Evolutionary conservation across 179 eudicot species (phyloP), one percentile per base, ranked within the genome.

Genomic region (Patellifolia procumbens): DNA sequence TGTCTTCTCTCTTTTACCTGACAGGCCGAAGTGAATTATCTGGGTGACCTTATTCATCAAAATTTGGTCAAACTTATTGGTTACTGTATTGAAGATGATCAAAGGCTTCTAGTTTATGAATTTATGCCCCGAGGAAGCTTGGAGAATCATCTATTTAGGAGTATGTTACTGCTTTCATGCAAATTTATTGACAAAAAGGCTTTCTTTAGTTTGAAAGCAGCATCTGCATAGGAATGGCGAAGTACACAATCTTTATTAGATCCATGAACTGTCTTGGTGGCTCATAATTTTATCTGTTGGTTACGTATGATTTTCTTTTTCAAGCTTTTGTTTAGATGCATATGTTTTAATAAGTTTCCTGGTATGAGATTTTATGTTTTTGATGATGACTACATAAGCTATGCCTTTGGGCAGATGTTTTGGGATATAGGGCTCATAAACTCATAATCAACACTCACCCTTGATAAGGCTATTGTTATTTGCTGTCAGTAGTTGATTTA

Each of bases 91-190:
- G 98, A 93, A 84, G 98, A 93, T 81, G 97, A 93, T 86, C 98
- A 93, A 78, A 86, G 98, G 86, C 83, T 93, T 85, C 89, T 93
- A 35, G 98, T 86, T 11, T 93, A 93, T 71, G 98, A 93, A 79
- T 93, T 93, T 73, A 91, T 93, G 98, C 98, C 96, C 74, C 88
- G 97, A 72, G 98, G 98, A 84, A 93, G 98, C 82, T 87, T 93
- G 92, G 98, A 93, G 88, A 93, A 93, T 80, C 98, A 93, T 83
- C 88, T 93, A 15, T 93, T 93, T 79, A 87, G 98, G 85, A 89
- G 98, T 93, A 91, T 74, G 92, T 80, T 48, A 24, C 80, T 80
- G 32, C 55, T 63, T 52, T 79, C 63, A 24, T 74, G 62, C 26
- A 58, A 63, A 42, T 53, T 15, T 19, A 15, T 13, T 59, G n/a